Percentiles rank a stretch among this genome's conserved stretches.
Conservation (phyloP, 768 basidiomycete genomes). For the Collybia sp. region DNA sequence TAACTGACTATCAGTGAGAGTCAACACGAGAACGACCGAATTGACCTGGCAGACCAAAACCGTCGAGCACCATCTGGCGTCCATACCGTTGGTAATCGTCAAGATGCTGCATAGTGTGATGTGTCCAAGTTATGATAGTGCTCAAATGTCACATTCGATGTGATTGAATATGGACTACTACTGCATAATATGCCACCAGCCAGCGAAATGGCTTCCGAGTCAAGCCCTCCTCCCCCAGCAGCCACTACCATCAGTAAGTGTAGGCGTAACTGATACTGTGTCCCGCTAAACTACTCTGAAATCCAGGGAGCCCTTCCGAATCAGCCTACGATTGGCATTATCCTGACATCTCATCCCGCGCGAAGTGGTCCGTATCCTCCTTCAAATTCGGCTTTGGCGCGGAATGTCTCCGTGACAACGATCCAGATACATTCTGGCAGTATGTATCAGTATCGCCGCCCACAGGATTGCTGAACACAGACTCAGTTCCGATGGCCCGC, state of each 20-base stretch:
- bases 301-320: no score
- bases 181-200: no score
- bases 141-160: no score
- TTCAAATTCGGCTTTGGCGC: conserved; percentile 96
- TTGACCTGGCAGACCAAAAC: conserved; percentile 80
- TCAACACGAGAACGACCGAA: background rate
- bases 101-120: conserved; percentile 28
- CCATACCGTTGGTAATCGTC: conserved; percentile 90
- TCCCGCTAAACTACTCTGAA: no score
- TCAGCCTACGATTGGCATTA: conserved; percentile 39
- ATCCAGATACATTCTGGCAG: conserved; percentile 98
- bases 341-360: conserved; percentile 85
- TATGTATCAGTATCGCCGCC: conserved; percentile 36
- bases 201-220: no score
- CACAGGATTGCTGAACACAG: background rate
- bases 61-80: conserved; percentile 92
- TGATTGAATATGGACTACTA: no score
- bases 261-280: no score
- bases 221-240: no score
- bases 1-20: conserved; percentile 3
- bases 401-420: conserved; percentile 84
- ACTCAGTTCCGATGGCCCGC: conserved; percentile 85
- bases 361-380: conserved; percentile 94
- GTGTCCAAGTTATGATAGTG: no score
- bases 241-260: no score